Percentiles rank a stretch among this genome's conserved stretches.
Evolutionary conservation across 169 alveolate species (phyloP).

Genomic region (Eimeria nieschulzi): DNA sequence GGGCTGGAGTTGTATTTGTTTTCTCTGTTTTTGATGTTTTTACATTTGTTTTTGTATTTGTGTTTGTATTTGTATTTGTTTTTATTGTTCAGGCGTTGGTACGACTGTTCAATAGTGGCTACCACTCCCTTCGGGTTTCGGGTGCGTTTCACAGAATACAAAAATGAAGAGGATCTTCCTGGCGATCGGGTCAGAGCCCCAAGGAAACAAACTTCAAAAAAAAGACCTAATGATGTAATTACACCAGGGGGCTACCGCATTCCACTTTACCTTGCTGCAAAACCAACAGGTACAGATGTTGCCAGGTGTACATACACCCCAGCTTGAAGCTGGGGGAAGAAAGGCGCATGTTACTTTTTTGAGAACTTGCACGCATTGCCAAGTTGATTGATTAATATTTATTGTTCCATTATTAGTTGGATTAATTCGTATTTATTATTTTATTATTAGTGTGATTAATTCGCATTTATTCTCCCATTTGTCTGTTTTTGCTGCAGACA

Average conservation of each 20-base stretch:
- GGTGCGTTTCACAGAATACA: conserved; percentile 74
- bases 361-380: too few species aligned
- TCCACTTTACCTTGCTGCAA: conserved; percentile 74
- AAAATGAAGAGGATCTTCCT: conserved; percentile 74
- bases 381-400: too few species aligned
- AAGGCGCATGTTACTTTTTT: too few species aligned
- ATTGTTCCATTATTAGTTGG: too few species aligned
- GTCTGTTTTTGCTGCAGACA: conserved; percentile 53
- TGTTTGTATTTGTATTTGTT: background rate
- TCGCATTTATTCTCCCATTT: background rate
- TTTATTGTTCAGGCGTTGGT: conserved; percentile 72
- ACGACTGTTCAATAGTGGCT: conserved; percentile 73
- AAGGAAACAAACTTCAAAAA: conserved; percentile 43
- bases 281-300: conserved; percentile 70
- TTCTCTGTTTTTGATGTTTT: too few species aligned
- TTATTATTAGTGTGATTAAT: background rate
- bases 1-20: too few species aligned
- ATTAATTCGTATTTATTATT: background rate
- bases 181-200: conserved; percentile 70
- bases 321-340: background rate
- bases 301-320: background rate
- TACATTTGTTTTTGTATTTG: background rate
- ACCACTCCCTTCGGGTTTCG: conserved; percentile 70
- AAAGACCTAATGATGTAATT: conserved; percentile 66
- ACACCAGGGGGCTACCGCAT: conserved; percentile 78